Conservation (phyloP, 192 early-diverging fungal species). For the Coemansia sp. region DNA sequence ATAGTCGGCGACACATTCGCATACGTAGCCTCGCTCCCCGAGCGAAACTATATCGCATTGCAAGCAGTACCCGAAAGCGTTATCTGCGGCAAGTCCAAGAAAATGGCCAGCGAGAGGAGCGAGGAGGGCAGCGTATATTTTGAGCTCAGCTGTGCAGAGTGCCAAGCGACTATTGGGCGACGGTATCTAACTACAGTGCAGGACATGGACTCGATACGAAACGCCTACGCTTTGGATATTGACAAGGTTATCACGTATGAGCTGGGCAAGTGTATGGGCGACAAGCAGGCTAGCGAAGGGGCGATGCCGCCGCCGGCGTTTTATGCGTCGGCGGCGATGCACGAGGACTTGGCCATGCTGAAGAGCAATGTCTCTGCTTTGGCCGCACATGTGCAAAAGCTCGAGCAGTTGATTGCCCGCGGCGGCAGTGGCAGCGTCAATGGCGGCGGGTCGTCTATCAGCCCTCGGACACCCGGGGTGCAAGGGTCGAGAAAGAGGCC, state of each 20-base stretch:
- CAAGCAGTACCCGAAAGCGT: constrained; percentile 43
- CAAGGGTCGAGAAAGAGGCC: constrained; percentile 21
- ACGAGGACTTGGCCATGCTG: constrained; percentile 37
- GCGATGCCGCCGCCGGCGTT: constrained; percentile 39
- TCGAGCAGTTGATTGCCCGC: constrained; percentile 35
- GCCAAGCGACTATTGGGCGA: constrained; percentile 31
- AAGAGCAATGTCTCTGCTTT: constrained; percentile 47
- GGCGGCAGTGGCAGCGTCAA: constrained; percentile 10
- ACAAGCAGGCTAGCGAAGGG: background rate
- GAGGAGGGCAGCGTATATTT: constrained; percentile 41
- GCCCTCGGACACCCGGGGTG: constrained; percentile 19
- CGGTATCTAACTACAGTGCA: constrained; percentile 37
- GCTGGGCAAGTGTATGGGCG: constrained; percentile 42
- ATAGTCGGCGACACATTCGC: constrained; percentile 54
- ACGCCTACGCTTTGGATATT: constrained; percentile 43
- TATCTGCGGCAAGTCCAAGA: constrained; percentile 15
- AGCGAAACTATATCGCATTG: constrained; percentile 45
- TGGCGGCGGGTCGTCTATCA: constrained; percentile 10
- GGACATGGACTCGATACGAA: constrained; percentile 38
- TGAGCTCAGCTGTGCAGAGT: constrained; percentile 45
- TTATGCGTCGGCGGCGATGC: constrained; percentile 36
- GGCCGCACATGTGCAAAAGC: constrained; percentile 37
- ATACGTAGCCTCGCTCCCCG: constrained; percentile 44
- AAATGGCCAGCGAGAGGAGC: constrained; percentile 23
- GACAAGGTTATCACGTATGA: constrained; percentile 45